Percentiles rank a stretch among this genome's conserved stretches.
Conservation (phyloP, 2,329 filamentous ascomycete species). For the Verticillium tricorpus region DNA sequence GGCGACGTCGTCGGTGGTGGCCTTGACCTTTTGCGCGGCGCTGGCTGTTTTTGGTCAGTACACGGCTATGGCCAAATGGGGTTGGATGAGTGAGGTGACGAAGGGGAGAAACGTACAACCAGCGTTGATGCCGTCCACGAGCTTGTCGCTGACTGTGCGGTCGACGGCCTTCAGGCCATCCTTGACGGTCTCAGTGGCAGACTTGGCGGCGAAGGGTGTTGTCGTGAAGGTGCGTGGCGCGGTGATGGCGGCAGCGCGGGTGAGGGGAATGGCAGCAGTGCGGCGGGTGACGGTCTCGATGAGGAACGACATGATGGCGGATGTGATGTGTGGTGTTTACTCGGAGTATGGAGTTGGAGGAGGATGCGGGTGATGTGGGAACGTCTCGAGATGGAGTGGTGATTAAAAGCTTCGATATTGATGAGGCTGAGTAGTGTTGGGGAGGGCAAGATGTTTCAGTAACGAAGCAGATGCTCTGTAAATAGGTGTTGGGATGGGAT, state of each 20-base stretch:
- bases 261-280: slow-evolving; percentile 27
- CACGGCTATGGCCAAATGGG: slow-evolving; percentile 1
- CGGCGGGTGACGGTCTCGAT: slow-evolving; percentile 41
- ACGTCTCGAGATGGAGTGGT: not conserved
- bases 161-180: slow-evolving; percentile 57
- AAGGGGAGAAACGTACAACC: slow-evolving; percentile 39
- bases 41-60: slow-evolving; percentile 22
- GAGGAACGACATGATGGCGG: slow-evolving; percentile 47
- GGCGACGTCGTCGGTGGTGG: slow-evolving; percentile 30
- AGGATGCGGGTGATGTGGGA: not conserved
- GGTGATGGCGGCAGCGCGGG: slow-evolving; percentile 31
- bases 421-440: not conserved
- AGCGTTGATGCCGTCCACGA: slow-evolving; percentile 57
- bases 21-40: slow-evolving; percentile 44
- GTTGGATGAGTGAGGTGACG: not conserved
- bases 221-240: slow-evolving; percentile 48
- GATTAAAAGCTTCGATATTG: not conserved
- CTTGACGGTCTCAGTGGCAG: slow-evolving; percentile 50
- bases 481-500: not conserved
- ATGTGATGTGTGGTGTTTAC: slow-evolving; percentile 3
- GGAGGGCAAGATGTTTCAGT: not conserved
- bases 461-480: not conserved
- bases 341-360: not conserved
- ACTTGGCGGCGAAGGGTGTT: slow-evolving; percentile 39
- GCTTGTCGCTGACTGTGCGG: slow-evolving; percentile 54